Conservation (phyloP, 2,329 filamentous ascomycete genomes). For the Aureobasidium mangrovei region DNA sequence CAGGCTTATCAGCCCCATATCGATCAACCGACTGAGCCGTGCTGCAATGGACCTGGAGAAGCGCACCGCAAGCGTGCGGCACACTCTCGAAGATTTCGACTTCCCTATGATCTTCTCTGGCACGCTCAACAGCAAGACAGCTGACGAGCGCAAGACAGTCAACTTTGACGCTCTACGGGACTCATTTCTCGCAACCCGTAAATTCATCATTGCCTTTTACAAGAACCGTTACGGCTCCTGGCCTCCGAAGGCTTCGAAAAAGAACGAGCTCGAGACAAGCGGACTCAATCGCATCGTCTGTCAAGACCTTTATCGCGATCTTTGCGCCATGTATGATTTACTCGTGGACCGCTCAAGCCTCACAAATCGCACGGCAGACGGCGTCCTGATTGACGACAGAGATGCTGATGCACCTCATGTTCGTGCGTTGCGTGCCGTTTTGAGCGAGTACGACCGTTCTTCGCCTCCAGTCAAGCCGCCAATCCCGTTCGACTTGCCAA, state of each 20-base stretch:
- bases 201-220: slow-evolving; percentile 64
- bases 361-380: slow-evolving; percentile 70
- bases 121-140: slow-evolving; percentile 73
- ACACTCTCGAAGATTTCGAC: slow-evolving; percentile 76
- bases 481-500: slow-evolving; percentile 80
- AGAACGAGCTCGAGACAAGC: slow-evolving; percentile 77
- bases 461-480: slow-evolving; percentile 84
- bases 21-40: slow-evolving; percentile 70
- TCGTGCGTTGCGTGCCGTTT: slow-evolving; percentile 65
- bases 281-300: slow-evolving; percentile 80
- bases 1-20: slow-evolving; percentile 58
- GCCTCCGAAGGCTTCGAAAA: slow-evolving; percentile 89
- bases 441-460: slow-evolving; percentile 82
- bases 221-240: slow-evolving; percentile 61
- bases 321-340: slow-evolving; percentile 80
- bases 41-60: slow-evolving; percentile 71
- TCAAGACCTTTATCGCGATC: slow-evolving; percentile 73
- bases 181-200: slow-evolving; percentile 65
- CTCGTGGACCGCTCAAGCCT: slow-evolving; percentile 70
- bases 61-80: slow-evolving; percentile 60
- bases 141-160: slow-evolving; percentile 65
- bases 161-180: slow-evolving; percentile 78
- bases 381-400: slow-evolving; percentile 47
- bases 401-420: slow-evolving; percentile 50
- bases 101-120: slow-evolving; percentile 86